Base-by-base conservation (phyloP, 345 rosid species). In the Ailanthus altissimus region DNA sequence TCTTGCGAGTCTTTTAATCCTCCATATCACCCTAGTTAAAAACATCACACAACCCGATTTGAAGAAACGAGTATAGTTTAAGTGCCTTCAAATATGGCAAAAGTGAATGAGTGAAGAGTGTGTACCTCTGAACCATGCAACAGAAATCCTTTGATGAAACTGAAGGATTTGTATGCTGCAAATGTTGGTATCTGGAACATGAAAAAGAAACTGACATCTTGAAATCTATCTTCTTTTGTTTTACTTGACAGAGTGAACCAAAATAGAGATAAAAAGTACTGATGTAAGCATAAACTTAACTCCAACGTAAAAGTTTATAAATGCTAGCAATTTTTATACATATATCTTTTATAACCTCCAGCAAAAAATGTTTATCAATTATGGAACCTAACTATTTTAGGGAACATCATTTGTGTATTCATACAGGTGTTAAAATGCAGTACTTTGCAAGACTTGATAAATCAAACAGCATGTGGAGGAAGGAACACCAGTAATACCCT, bases 1-100 rank as follows among this genome's bases (percentile, higher is more conserved):
- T 91, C 79, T 91, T 91, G 69, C 97, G 93, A 38, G 90, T 85
- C 81, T 94, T 94, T 68, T 92, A 97, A 76, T 92, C 98, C 82
- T 91, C 97, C 59, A 6, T 81, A 21, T 66, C 90, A 77, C 90
- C 97, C 97, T 94, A 67, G 56, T 69, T 65, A 50, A 86, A 64
- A 50, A 45, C 51, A 61, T 73, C 8, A 56, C 9, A 56, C 15
- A 77, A 13, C 43, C 43, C 40, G 59, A 20, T 49, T 57, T 21
- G 59, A 53, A 50, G 50, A 18, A 40, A 70, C 21, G 32, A 1
- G 40, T 23, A 14, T 25, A 45, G 20, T 59, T 72, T 9, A n/a
- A 62, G 32, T 45, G 54, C 28, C 47, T 71, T 36, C 13, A 75
- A 42, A 40, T 58, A 72, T 56, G 12, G 28, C n/a, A 2, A 32